phyloP scores from a whole-genome alignment of 2,329 filamentous ascomycete genomes.

The Penicillium thymicola region DNA sequence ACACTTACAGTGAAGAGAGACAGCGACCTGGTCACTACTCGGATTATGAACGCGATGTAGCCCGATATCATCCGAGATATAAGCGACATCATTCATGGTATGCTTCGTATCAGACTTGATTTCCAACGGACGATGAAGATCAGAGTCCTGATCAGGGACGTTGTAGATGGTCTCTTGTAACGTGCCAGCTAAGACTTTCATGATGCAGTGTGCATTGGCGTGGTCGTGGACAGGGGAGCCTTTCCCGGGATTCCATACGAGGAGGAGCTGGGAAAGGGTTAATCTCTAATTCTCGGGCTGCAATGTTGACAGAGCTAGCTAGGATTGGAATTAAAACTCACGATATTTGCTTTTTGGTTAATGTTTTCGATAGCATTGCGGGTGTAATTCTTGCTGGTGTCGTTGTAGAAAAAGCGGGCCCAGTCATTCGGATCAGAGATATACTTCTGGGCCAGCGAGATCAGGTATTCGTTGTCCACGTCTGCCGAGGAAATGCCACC shows the following conservation, averaged over 20 bases:
- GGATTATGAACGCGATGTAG: slow-evolving; percentile 33
- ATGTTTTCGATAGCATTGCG: slow-evolving; percentile 34
- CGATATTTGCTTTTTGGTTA: slow-evolving; percentile 34
- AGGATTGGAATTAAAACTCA: slow-evolving; percentile 8
- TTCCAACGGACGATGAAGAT: slow-evolving; percentile 17
- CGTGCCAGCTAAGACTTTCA: slow-evolving; percentile 34
- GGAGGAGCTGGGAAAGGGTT: slow-evolving; percentile 21
- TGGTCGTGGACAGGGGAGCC: slow-evolving; percentile 37
- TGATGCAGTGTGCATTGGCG: slow-evolving; percentile 38
- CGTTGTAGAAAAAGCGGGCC: slow-evolving; percentile 29
- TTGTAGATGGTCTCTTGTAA: slow-evolving; percentile 30
- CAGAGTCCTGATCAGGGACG: slow-evolving; percentile 13
- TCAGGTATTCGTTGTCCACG: slow-evolving; percentile 26
- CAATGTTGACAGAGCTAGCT: neutral
- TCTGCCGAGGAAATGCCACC: slow-evolving; percentile 27
- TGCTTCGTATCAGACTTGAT: slow-evolving; percentile 27
- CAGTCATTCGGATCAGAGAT: slow-evolving; percentile 28
- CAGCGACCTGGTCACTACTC: slow-evolving; percentile 25
- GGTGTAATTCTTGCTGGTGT: slow-evolving; percentile 34
- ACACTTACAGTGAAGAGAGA: slow-evolving; percentile 32
- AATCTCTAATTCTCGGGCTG: neutral
- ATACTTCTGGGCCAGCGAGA: slow-evolving; percentile 28
- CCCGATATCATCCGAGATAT: slow-evolving; percentile 34
- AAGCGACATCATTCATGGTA: slow-evolving; percentile 30
- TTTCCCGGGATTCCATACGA: slow-evolving; percentile 38